Evolutionary conservation across 1,284 basidiomycete genomes (phyloP).

Genomic region (Sanghuangporus baumii): DNA sequence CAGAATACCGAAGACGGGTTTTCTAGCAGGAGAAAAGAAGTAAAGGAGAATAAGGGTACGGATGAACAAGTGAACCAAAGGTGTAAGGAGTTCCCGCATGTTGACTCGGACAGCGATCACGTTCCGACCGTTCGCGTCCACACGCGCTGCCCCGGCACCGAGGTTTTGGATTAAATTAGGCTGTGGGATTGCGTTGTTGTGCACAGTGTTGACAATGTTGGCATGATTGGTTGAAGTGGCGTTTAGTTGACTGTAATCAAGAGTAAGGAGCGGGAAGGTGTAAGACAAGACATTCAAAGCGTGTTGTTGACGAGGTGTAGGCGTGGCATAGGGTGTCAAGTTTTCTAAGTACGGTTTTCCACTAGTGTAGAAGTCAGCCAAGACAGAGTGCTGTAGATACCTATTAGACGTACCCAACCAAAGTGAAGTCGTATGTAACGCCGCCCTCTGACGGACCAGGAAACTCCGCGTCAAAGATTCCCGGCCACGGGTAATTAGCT

Average conservation of each 20-base stretch:
- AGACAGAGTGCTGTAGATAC: constrained; percentile 1
- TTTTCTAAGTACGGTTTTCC: constrained; percentile 57
- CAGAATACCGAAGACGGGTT: constrained; percentile 63
- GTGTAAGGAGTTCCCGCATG: constrained; percentile 57
- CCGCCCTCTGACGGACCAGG: constrained; percentile 38
- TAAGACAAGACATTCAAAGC: constrained; percentile 65
- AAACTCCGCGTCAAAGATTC: constrained; percentile 53
- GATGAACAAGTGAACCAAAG: constrained; percentile 60
- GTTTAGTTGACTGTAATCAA: constrained; percentile 9
- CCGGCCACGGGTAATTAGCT: constrained; percentile 58
- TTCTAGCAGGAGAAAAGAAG: constrained; percentile 72
- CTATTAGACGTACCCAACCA: constrained; percentile 48
- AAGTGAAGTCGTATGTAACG: constrained; percentile 52
- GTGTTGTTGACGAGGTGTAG: constrained; percentile 57
- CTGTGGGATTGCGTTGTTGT: constrained; percentile 8
- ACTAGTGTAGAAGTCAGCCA: constrained; percentile 32
- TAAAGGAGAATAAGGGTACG: constrained; percentile 69
- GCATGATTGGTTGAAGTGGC: neutral
- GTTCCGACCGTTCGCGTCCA: constrained; percentile 16
- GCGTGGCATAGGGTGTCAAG: constrained; percentile 39
- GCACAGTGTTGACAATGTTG: constrained; percentile 12
- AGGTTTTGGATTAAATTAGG: constrained; percentile 12
- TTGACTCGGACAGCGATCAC: constrained; percentile 36
- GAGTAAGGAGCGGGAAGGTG: constrained; percentile 53
- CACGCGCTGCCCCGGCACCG: constrained; percentile 23